phyloP scores from a whole-genome alignment of 805 yeast genomes.

The Kazachstania kunashirensis region DNA sequence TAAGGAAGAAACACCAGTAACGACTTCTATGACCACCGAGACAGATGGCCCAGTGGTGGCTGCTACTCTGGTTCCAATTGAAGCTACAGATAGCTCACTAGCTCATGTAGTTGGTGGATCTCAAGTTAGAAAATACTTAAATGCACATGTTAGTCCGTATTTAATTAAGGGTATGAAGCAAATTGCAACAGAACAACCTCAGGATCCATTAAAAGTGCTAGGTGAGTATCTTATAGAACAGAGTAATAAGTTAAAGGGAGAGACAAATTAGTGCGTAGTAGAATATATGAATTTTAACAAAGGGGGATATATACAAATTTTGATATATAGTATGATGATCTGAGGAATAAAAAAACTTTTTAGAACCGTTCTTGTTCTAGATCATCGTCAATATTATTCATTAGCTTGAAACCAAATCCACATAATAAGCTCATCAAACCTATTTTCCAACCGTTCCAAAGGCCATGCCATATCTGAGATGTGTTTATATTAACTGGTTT shows the following conservation, averaged over 20 bases:
- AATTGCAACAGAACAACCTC: slow-evolving; percentile 43
- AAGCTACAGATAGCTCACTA: slow-evolving; percentile 9
- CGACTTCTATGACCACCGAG: not conserved
- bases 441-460: slow-evolving; percentile 88
- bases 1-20: slow-evolving; percentile 2
- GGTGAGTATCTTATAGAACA: slow-evolving; percentile 45
- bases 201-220: slow-evolving; percentile 42
- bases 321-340: too few relatives aligned
- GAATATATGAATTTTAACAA: too few relatives aligned
- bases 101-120: slow-evolving; percentile 61
- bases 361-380: slow-evolving; percentile 34
- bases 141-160: slow-evolving; percentile 52
- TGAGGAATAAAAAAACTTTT: slow-evolving; percentile 17
- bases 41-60: not conserved
- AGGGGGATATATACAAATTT: too few relatives aligned
- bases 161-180: slow-evolving; percentile 53
- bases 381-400: slow-evolving; percentile 41
- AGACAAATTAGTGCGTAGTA: not conserved
- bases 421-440: slow-evolving; percentile 73
- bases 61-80: too few relatives aligned
- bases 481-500: slow-evolving; percentile 6
- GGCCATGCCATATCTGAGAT: slow-evolving; percentile 18
- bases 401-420: slow-evolving; percentile 65
- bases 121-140: slow-evolving; percentile 58
- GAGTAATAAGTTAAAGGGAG: slow-evolving; percentile 17